Conservation (phyloP, 352 stramenopile species). For the Phytophthora cryptogea region DNA sequence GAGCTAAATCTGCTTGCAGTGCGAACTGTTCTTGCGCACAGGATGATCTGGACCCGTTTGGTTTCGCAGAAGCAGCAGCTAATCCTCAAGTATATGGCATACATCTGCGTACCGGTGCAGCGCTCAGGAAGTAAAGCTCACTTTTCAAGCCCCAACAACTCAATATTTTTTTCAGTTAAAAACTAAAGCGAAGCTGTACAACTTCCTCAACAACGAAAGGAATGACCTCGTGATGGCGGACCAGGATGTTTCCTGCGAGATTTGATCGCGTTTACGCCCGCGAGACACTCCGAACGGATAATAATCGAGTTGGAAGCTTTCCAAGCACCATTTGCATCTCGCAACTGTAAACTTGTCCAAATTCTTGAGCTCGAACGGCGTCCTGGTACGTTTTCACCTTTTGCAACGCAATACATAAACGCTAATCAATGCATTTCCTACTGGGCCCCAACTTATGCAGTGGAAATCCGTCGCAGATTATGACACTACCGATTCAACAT, state of each 20-base stretch:
- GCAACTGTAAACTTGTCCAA: not conserved
- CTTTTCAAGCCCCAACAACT: too few relatives aligned
- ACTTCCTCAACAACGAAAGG: too few relatives aligned
- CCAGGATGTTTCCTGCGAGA: not conserved
- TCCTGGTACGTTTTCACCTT: too few relatives aligned
- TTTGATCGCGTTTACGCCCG: conserved; percentile 12
- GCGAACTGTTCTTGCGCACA: too few relatives aligned
- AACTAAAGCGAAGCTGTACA: too few relatives aligned
- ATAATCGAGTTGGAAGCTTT: too few relatives aligned
- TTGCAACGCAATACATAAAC: too few relatives aligned
- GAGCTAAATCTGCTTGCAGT: too few relatives aligned
- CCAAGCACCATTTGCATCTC: not conserved
- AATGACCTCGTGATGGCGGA: too few relatives aligned
- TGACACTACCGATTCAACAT: not conserved
- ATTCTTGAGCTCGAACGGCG: too few relatives aligned
- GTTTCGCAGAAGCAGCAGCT: conserved; percentile 3
- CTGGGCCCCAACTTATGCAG: not conserved
- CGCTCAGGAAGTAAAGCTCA: not conserved
- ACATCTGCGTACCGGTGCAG: not conserved
- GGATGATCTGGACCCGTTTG: not conserved
- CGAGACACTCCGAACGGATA: not conserved
- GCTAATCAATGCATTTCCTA: not conserved
- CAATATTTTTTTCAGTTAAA: too few relatives aligned
- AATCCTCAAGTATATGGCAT: not conserved
- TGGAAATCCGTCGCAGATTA: conserved; percentile 27